Base-by-base conservation (phyloP, 495 filamentous ascomycete genomes). In the Letharia lupina region DNA sequence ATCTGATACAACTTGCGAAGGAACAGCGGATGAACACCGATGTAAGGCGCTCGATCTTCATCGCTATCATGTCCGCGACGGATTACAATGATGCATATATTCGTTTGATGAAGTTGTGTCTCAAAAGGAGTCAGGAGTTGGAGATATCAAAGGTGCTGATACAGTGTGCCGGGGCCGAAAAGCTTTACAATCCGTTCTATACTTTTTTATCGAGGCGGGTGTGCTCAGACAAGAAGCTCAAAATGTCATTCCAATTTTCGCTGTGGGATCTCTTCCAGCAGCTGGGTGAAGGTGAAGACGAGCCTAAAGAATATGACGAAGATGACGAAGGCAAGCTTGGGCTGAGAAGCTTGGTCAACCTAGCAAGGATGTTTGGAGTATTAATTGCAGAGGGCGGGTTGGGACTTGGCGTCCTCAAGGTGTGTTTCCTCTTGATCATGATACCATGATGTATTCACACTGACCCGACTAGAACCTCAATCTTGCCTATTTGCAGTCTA, bases 1-100 rank as follows among this genome's bases (percentile, higher is more conserved):
- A 95, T 70, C 80, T 93, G n/a, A 75, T 78, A 37, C 82, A 86
- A 52, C 82, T 96, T 23, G 93, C 95, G 13, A 83, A 83, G 65
- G 85, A 91, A 63, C 89, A 96, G 58, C 85, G 91, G 13, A 96
- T 98, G 91, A 97, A 97, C 74, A 98, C 95, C 0, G 90, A 93
- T 69, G 82, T 96, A 50, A 88, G 95, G 35, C 88, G 92, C 42
- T 90, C 91, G 11, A 96, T 98, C 66, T 98, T 98, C 73, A 82
- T 95, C 33, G 84, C 91, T 41, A 84, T 97, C 67, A 87, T 96
- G 81, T 91, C 90, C n/a, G 90, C 91, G 4, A 81, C 80, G 6
- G 93, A 98, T 73, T 93, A 83, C 75, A 85, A 89, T 65, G 91
- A 97, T 73, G 94, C 92, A 0, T 84, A 91, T 68, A 72, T 85